Conservation (phyloP, 306 rosid species). For the Luffa aegyptiaca region DNA sequence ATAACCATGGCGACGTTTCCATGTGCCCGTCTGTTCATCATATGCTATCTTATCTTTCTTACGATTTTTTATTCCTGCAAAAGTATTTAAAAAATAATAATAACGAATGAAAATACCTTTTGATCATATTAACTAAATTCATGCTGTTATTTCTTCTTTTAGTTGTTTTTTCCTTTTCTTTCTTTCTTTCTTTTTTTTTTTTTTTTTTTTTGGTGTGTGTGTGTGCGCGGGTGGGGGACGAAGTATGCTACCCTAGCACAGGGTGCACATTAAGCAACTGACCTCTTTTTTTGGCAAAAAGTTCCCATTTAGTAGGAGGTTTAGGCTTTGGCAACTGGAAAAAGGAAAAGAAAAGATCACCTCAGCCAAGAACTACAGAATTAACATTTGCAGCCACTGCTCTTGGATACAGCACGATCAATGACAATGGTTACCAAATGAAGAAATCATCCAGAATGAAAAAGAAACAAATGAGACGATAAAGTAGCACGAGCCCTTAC, state of each 20-base stretch:
- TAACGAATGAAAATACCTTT: not conserved
- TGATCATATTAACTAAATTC: not conserved
- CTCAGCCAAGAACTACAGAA: not conserved
- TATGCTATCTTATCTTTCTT: slow-evolving; percentile 57
- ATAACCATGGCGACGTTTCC: slow-evolving; percentile 82
- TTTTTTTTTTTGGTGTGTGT: too few species aligned
- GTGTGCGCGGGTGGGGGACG: too few species aligned
- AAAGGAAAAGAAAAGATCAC: slow-evolving; percentile 2
- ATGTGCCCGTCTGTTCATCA: slow-evolving; percentile 61
- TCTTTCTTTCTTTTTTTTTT: not conserved
- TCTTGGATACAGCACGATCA: not conserved
- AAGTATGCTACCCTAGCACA: not conserved
- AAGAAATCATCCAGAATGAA: not conserved
- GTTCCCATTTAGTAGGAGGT: slow-evolving; percentile 92
- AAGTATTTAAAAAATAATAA: not conserved
- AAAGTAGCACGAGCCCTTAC: slow-evolving; percentile 22
- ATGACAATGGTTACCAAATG: not conserved
- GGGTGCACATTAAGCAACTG: slow-evolving; percentile 6
- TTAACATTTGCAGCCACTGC: not conserved
- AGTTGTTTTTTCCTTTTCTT: not conserved
- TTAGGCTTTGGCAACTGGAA: slow-evolving; percentile 71
- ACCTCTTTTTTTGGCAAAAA: slow-evolving; percentile 77
- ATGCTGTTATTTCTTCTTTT: not conserved
- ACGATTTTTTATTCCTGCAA: slow-evolving; percentile 64
- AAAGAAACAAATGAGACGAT: not conserved